Conservation (phyloP, 2,329 filamentous ascomycete genomes). For the Sarocladium kiliense region DNA sequence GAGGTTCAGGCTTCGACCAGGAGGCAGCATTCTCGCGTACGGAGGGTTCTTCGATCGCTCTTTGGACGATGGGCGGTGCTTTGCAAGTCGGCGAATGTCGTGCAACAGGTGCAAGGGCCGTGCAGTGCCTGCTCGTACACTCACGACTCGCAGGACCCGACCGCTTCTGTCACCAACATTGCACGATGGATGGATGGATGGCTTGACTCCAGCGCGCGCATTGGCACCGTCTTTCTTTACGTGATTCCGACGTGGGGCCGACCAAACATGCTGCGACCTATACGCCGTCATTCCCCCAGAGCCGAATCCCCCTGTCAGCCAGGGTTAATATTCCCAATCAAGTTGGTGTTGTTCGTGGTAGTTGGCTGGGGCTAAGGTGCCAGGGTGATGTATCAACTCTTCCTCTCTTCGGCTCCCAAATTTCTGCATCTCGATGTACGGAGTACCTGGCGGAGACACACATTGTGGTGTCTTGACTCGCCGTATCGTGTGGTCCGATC, state of each 20-base stretch:
- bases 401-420: neutral
- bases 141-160: neutral
- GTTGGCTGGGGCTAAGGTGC: too few relatives aligned
- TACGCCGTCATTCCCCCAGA: neutral
- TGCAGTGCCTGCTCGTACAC: neutral
- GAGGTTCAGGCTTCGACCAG: neutral
- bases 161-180: too few relatives aligned
- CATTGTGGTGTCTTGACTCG: conserved; percentile 3
- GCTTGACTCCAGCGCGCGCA: neutral
- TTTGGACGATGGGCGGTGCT: neutral
- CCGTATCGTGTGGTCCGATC: conserved; percentile 7
- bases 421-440: neutral
- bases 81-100: neutral
- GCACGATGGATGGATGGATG: neutral
- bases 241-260: neutral
- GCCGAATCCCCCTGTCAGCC: neutral
- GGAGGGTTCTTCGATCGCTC: neutral
- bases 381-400: neutral
- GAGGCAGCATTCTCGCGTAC: neutral
- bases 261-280: neutral
- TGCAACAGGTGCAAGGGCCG: neutral
- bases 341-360: too few relatives aligned
- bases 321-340: neutral
- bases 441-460: neutral
- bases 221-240: neutral